phyloP scores from a whole-genome alignment of 1,284 basidiomycete genomes.

The Sporisorium reilianum region DNA sequence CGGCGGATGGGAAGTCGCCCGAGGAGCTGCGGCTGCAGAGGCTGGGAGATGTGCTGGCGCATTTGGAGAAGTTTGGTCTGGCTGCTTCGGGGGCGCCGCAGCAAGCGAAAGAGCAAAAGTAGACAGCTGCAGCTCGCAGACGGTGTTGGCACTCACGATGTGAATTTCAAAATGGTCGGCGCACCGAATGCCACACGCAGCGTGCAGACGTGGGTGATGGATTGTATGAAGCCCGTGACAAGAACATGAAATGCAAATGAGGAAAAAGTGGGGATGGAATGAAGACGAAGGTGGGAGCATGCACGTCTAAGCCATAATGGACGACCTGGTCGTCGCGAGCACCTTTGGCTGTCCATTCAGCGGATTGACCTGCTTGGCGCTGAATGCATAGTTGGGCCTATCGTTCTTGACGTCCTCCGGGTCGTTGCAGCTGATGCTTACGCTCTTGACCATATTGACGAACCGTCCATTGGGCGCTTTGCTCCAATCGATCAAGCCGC shows the following conservation, averaged over 20 bases:
- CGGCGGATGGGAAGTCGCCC: constrained; percentile 12
- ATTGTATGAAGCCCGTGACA: constrained; percentile 5
- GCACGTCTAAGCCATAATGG: constrained; percentile 23
- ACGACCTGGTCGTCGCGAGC: constrained; percentile 17
- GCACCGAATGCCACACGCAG: background rate
- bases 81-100: constrained; percentile 2
- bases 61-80: constrained; percentile 36
- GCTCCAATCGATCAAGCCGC: constrained; percentile 56
- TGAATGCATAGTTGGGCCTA: constrained; percentile 37
- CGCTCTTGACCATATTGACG: constrained; percentile 38
- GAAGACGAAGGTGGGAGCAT: constrained; percentile 15
- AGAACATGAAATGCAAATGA: background rate
- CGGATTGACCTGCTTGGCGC: constrained; percentile 20
- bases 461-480: constrained; percentile 37
- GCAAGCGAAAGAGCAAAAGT: background rate
- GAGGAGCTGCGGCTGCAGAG: constrained; percentile 34
- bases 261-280: background rate
- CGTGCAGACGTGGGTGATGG: no score
- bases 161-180: background rate
- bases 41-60: constrained; percentile 35
- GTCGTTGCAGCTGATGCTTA: constrained; percentile 41
- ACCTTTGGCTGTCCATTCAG: constrained; percentile 41
- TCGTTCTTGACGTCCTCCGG: constrained; percentile 29
- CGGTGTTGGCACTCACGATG: background rate
- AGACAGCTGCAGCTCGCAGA: background rate